Evolutionary conservation across 2,329 filamentous ascomycete genomes (phyloP).

Genomic region (Graphilbum sp.): DNA sequence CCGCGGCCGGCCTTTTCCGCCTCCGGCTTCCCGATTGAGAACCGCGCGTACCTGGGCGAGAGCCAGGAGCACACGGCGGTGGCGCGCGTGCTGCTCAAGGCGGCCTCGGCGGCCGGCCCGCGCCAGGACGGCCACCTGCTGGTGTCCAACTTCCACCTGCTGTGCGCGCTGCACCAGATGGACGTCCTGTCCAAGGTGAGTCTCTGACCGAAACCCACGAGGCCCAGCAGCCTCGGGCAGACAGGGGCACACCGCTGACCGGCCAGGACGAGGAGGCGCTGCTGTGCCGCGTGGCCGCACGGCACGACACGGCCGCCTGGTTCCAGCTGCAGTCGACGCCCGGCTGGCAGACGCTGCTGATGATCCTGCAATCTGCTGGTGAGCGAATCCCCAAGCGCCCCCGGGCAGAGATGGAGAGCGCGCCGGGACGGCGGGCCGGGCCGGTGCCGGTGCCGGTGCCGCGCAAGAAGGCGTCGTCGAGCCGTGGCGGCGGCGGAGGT

Average conservation of each 20-base stretch:
- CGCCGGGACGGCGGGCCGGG: constrained; percentile 1
- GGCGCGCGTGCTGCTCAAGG: constrained; percentile 51
- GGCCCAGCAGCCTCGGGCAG: too few species aligned
- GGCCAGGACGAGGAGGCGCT: constrained; percentile 73
- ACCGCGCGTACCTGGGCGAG: constrained; percentile 73
- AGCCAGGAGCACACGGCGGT: constrained; percentile 61
- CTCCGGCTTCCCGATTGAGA: constrained; percentile 77
- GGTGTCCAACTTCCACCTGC: constrained; percentile 84
- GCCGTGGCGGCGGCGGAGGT: background rate
- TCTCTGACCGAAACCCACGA: constrained; percentile 3
- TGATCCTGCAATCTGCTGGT: constrained; percentile 93
- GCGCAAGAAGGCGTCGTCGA: background rate
- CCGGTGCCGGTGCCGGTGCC: too few species aligned
- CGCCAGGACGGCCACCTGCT: constrained; percentile 45
- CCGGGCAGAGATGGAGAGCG: constrained; percentile 17
- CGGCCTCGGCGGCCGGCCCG: constrained; percentile 22
- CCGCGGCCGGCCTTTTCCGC: constrained; percentile 59
- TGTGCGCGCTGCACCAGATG: constrained; percentile 73
- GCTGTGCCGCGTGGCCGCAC: constrained; percentile 69
- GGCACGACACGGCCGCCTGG: constrained; percentile 64
- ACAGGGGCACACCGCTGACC: too few species aligned
- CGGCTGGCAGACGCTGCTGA: constrained; percentile 87
- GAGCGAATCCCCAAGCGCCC: constrained; percentile 75
- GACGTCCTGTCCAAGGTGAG: constrained; percentile 72
- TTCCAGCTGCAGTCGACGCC: constrained; percentile 71